These are phyloP conservation scores for Penicillium fuscoglaucum DNA, from an alignment of 2,329 filamentous ascomycete species.

Conservation along the genomic window DNA sequence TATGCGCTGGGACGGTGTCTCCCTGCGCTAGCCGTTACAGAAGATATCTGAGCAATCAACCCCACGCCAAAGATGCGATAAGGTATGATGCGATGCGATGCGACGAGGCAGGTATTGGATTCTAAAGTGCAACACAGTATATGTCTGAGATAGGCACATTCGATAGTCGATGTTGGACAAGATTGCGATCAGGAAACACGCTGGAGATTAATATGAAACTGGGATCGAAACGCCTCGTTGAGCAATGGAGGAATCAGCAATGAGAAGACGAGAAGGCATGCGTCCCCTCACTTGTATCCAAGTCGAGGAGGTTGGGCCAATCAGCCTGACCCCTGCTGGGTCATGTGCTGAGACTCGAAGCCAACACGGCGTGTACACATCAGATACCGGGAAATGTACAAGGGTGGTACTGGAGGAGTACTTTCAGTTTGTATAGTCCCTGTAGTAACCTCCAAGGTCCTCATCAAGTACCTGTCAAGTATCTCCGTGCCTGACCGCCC, in stretches of 20 bases:
- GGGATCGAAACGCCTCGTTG: conserved; percentile 18
- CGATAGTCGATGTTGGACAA: conserved; percentile 5
- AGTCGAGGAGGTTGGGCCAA: conserved; percentile 36
- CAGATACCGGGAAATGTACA: background rate
- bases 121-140: conserved; percentile 1
- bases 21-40: conserved; percentile 18
- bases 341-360: conserved; percentile 18
- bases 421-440: background rate
- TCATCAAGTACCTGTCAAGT: conserved; percentile 5
- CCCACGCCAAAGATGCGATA: conserved; percentile 23
- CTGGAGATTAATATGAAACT: conserved; percentile 8
- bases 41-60: conserved; percentile 24
- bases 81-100: conserved; percentile 24
- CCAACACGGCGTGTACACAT: conserved; percentile 7
- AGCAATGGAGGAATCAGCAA: conserved; percentile 21
- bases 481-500: conserved; percentile 25
- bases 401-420: background rate
- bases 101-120: conserved; percentile 8
- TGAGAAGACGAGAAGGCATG: conserved; percentile 11
- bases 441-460: background rate
- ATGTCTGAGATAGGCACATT: conserved; percentile 7
- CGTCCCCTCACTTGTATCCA: conserved; percentile 25
- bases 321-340: conserved; percentile 16
- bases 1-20: conserved; percentile 14
- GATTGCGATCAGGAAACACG: conserved; percentile 6